Conservation (phyloP, 768 basidiomycete species). For the Pisolithus microcarpus region DNA sequence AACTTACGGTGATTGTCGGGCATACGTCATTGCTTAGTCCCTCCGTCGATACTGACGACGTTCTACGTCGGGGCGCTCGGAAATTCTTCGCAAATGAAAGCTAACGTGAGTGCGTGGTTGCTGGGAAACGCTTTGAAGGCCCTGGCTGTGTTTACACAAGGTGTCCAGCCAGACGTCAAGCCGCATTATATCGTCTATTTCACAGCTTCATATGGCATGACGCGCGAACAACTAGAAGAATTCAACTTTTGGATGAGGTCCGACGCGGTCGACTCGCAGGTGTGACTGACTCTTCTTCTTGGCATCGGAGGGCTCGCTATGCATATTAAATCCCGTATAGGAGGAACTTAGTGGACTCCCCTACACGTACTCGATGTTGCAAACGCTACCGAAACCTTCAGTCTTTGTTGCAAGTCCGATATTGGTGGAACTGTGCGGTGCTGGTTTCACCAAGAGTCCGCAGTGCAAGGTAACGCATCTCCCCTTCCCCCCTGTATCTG, state of each 20-base stretch:
- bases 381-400: conserved; percentile 43
- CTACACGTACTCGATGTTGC: conserved; percentile 49
- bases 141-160: background rate
- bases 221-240: conserved; percentile 59
- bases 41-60: conserved; percentile 65
- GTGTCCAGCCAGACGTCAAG: conserved; percentile 30
- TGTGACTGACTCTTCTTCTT: conserved; percentile 6
- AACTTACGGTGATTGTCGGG: conserved; percentile 1
- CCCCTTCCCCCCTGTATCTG: background rate
- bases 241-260: conserved; percentile 56
- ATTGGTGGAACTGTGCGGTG: conserved; percentile 70
- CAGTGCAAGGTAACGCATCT: conserved; percentile 39
- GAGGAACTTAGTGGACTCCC: conserved; percentile 27
- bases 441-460: conserved; percentile 71
- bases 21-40: conserved; percentile 36
- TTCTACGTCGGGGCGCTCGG: conserved; percentile 70
- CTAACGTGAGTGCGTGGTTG: conserved; percentile 29
- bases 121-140: background rate
- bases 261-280: conserved; percentile 20
- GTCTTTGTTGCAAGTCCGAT: conserved; percentile 56
- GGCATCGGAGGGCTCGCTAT: background rate
- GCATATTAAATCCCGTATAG: background rate
- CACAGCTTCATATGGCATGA: conserved; percentile 68
- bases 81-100: conserved; percentile 37
- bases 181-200: conserved; percentile 74